Evolutionary conservation across 257 asterid species (phyloP).

Genomic region (Cinchona pubescens): DNA sequence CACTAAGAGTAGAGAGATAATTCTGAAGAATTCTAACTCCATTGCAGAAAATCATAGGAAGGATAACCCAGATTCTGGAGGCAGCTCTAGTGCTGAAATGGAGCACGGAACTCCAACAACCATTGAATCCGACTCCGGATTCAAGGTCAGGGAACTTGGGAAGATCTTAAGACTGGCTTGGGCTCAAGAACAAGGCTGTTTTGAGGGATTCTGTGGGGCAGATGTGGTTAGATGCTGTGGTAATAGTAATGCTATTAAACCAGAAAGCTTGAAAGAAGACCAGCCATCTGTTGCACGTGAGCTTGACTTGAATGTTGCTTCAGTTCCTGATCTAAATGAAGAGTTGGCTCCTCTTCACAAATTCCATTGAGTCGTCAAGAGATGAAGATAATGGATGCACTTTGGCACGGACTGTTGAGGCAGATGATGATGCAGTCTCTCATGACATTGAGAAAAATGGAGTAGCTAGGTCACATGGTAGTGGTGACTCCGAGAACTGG

Average conservation of each 20-base stretch:
- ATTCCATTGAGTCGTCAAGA: constrained; percentile 63
- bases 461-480: constrained; percentile 45
- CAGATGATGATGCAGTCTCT: constrained; percentile 60
- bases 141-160: constrained; percentile 84
- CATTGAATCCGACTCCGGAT: constrained; percentile 70
- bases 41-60: constrained; percentile 34
- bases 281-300: constrained; percentile 53
- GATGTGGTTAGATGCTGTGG: constrained; percentile 37
- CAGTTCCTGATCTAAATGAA: constrained; percentile 82
- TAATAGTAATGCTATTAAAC: constrained; percentile 35
- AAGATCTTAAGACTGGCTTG: constrained; percentile 61
- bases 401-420: constrained; percentile 47
- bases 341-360: constrained; percentile 73
- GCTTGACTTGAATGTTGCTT: constrained; percentile 73
- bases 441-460: constrained; percentile 49
- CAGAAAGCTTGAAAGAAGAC: constrained; percentile 44
- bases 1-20: constrained; percentile 65
- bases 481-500: constrained; percentile 50
- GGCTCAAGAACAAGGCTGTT: constrained; percentile 61
- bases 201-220: constrained; percentile 48
- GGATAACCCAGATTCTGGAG: constrained; percentile 49
- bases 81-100: constrained; percentile 48
- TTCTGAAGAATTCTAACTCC: constrained; percentile 41
- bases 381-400: constrained; percentile 61
- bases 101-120: constrained; percentile 33